phyloP scores from a whole-genome alignment of 129 eudicot genomes.

The Chrysanthemum seticuspe region DNA sequence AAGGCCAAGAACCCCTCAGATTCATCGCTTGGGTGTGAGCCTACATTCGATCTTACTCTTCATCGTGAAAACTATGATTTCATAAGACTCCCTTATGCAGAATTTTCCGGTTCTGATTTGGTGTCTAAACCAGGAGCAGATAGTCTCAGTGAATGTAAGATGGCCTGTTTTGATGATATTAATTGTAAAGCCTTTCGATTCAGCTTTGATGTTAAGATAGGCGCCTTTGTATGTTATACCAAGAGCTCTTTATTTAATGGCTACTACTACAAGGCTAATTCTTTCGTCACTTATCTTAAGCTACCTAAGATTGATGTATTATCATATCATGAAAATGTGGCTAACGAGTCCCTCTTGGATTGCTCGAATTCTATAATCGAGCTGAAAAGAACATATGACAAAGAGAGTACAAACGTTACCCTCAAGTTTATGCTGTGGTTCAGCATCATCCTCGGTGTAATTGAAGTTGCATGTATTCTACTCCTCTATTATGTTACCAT shows the following conservation, averaged over 20 bases:
- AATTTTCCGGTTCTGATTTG: background rate
- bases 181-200: background rate
- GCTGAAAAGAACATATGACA: background rate
- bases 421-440: conserved; percentile 7
- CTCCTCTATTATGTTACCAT: background rate
- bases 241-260: conserved; percentile 3
- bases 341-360: background rate
- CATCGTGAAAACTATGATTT: background rate
- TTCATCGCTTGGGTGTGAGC: background rate
- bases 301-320: background rate
- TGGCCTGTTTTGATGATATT: background rate
- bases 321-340: background rate
- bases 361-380: conserved; percentile 1
- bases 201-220: background rate
- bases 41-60: background rate
- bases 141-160: background rate
- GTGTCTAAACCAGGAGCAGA: background rate
- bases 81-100: background rate
- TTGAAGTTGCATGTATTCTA: background rate
- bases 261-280: background rate
- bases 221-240: background rate
- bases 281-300: background rate
- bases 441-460: background rate
- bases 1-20: conserved; percentile 6
- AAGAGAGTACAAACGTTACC: background rate